Evolutionary conservation across 164 flowering plant species (phyloP).

Genomic region (Litsea cubeba): DNA sequence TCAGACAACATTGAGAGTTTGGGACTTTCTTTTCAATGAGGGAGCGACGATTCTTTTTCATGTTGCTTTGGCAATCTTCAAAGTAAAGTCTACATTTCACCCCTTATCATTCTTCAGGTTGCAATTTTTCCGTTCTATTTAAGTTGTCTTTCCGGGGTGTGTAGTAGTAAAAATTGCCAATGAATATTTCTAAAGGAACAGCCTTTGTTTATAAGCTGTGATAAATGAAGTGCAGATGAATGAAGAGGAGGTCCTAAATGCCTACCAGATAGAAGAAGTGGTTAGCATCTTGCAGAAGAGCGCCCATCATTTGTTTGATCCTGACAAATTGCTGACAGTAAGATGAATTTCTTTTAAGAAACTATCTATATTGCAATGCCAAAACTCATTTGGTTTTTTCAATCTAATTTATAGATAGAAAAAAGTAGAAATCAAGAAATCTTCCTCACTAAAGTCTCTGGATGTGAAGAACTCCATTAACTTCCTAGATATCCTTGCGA

Average conservation of each 20-base stretch:
- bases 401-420: neutral
- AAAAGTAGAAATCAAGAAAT: neutral
- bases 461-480: neutral
- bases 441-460: neutral
- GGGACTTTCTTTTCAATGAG: conserved; percentile 96
- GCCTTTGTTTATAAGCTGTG: neutral
- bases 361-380: neutral
- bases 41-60: conserved; percentile 88
- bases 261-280: conserved; percentile 82
- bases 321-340: conserved; percentile 88
- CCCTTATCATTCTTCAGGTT: neutral
- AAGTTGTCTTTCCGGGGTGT: neutral
- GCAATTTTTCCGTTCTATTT: neutral
- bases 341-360: conserved; percentile 7
- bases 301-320: conserved; percentile 91
- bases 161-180: neutral
- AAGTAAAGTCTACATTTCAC: conserved; percentile 32
- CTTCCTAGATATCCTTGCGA: neutral
- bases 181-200: neutral
- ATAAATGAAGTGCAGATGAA: conserved; percentile 62
- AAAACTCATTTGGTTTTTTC: neutral
- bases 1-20: conserved; percentile 88
- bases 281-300: conserved; percentile 69
- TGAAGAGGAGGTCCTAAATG: conserved; percentile 71
- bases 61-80: conserved; percentile 88